phyloP scores from a whole-genome alignment of 2,329 filamentous ascomycete genomes.

The Corynespora cassiicola region DNA sequence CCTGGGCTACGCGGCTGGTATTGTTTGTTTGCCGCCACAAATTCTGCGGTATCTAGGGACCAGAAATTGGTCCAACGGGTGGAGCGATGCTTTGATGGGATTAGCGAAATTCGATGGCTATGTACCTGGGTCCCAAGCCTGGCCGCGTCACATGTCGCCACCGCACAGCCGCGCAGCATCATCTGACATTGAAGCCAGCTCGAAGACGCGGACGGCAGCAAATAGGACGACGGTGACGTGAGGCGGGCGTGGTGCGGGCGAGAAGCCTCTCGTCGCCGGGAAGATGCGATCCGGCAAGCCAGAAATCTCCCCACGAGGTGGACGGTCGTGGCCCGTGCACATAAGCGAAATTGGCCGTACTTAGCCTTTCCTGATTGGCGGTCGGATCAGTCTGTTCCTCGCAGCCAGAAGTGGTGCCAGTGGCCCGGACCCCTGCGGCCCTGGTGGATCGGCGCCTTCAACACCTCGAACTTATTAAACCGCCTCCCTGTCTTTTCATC shows the following conservation, averaged over 20 bases:
- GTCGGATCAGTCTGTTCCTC: slow-evolving; percentile 28
- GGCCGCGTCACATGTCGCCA: too few species aligned
- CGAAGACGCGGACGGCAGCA: not conserved
- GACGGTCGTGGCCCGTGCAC: slow-evolving; percentile 15
- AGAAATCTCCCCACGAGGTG: slow-evolving; percentile 15
- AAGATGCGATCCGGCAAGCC: slow-evolving; percentile 6
- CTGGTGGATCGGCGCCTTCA: slow-evolving; percentile 29
- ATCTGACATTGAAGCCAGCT: too few species aligned
- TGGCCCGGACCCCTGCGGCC: slow-evolving; percentile 15
- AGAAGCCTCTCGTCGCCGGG: too few species aligned
- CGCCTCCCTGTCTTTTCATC: slow-evolving; percentile 30
- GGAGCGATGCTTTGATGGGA: too few species aligned
- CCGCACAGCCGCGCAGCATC: too few species aligned
- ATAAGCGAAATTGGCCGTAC: slow-evolving; percentile 1
- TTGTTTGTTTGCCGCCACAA: too few species aligned
- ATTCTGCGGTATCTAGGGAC: too few species aligned
- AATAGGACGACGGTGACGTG: slow-evolving; percentile 9
- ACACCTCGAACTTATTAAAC: slow-evolving; percentile 38
- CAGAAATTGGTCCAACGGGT: too few species aligned
- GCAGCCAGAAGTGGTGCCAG: slow-evolving; percentile 35
- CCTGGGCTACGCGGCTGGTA: too few species aligned
- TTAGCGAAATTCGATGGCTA: too few species aligned
- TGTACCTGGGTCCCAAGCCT: too few species aligned
- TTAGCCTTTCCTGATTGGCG: slow-evolving; percentile 1
- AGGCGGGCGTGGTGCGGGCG: not conserved